Evolutionary conservation across 257 asterid genomes (phyloP).

Genomic region (Solanum chiquidenum): DNA sequence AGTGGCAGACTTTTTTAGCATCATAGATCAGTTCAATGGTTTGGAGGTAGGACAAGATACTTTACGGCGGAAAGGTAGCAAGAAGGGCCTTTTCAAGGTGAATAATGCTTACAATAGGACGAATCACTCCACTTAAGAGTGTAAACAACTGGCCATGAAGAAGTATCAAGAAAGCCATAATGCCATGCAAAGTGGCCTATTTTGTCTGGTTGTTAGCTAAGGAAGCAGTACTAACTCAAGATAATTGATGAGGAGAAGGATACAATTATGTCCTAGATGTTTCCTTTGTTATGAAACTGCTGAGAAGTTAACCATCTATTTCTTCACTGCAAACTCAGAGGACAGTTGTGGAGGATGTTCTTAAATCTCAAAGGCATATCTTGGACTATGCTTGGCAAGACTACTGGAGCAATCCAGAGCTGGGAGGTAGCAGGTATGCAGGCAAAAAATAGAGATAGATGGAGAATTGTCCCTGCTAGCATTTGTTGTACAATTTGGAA

Average conservation of each 20-base stretch:
- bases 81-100: background rate
- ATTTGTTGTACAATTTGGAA: background rate
- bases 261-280: background rate
- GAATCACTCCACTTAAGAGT: background rate
- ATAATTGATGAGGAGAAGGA: background rate
- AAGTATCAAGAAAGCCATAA: background rate
- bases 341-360: background rate
- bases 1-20: background rate
- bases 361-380: background rate
- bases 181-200: background rate
- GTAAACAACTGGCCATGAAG: background rate
- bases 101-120: background rate
- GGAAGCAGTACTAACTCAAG: background rate
- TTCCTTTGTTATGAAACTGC: background rate
- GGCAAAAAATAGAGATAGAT: background rate
- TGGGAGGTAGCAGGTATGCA: background rate
- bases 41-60: background rate
- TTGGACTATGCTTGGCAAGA: background rate
- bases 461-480: background rate
- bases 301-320: background rate
- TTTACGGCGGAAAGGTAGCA: background rate
- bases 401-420: background rate
- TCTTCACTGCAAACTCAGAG: background rate
- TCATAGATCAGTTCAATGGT: background rate
- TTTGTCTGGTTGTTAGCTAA: background rate